Evolutionary conservation across 257 asterid species (phyloP).

Genomic region (Solanum medicagineum): DNA sequence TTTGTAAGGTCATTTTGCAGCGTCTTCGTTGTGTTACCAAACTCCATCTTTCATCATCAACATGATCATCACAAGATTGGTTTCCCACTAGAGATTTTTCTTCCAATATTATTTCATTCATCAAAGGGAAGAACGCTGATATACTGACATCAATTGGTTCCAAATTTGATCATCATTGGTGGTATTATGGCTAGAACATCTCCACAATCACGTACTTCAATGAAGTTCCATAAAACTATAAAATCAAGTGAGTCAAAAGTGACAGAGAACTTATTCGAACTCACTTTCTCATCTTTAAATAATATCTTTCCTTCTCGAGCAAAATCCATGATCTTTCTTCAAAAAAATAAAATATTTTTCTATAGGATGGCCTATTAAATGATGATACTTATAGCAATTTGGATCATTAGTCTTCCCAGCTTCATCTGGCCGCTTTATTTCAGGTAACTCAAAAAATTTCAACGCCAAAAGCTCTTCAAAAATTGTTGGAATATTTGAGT

Average conservation of each 20-base stretch:
- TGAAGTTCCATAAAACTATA: not conserved
- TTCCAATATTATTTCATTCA: not conserved
- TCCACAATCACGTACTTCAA: not conserved
- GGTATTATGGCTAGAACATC: fast-evolving
- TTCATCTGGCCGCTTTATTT: no score
- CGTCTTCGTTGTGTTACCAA: not conserved
- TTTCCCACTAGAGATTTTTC: not conserved
- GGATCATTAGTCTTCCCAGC: not conserved
- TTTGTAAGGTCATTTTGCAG: not conserved
- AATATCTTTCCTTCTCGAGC: not conserved
- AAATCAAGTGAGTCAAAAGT: not conserved
- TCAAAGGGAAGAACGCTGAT: no score
- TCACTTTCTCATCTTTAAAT: not conserved
- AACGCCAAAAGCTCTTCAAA: not conserved
- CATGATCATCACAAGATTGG: no score
- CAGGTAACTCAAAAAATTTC: not conserved
- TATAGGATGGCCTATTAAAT: not conserved
- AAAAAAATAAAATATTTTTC: not conserved
- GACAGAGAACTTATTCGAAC: not conserved
- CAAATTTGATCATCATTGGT: not conserved
- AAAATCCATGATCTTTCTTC: not conserved
- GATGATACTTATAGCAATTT: no score
- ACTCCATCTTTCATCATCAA: not conserved
- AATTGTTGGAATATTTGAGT: no score
- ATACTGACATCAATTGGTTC: not conserved